These are phyloP conservation scores for Verticillium isaacii DNA, from an alignment of 2,329 filamentous ascomycete species.

Conservation along the genomic window DNA sequence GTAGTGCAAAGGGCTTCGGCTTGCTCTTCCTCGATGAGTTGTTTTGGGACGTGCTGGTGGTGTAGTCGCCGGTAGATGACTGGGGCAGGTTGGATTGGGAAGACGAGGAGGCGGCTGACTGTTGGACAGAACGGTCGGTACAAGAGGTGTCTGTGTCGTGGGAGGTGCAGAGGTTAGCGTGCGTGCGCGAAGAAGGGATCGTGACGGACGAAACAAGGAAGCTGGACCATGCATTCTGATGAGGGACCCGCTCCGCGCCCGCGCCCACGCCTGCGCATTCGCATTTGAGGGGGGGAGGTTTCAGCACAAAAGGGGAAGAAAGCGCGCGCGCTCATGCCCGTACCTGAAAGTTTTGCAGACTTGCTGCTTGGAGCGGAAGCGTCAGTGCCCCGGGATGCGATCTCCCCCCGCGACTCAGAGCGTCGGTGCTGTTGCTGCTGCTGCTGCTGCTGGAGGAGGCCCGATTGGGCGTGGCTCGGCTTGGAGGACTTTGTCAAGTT, in stretches of 20 bases:
- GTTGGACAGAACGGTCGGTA: conserved; percentile 30
- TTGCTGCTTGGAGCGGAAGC: conserved; percentile 17
- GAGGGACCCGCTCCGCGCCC: neutral
- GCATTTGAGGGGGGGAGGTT: neutral
- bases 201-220: conserved; percentile 12
- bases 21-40: conserved; percentile 42
- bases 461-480: neutral
- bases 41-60: conserved; percentile 22
- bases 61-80: conserved; percentile 42
- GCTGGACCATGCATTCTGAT: neutral
- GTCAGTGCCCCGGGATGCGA: conserved; percentile 31
- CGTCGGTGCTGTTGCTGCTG: conserved; percentile 12
- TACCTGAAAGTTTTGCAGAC: conserved; percentile 14
- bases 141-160: conserved; percentile 21
- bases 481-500: conserved; percentile 38
- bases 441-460: conserved; percentile 23
- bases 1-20: conserved; percentile 48
- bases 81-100: conserved; percentile 50
- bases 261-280: neutral
- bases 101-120: conserved; percentile 33
- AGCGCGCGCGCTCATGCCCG: conserved; percentile 3
- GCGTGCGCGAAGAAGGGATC: conserved; percentile 10
- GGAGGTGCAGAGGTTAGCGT: conserved; percentile 8
- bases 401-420: conserved; percentile 30
- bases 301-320: conserved; percentile 2